Conservation (phyloP, 768 basidiomycete species). For the Psilocybe cyanescens region DNA sequence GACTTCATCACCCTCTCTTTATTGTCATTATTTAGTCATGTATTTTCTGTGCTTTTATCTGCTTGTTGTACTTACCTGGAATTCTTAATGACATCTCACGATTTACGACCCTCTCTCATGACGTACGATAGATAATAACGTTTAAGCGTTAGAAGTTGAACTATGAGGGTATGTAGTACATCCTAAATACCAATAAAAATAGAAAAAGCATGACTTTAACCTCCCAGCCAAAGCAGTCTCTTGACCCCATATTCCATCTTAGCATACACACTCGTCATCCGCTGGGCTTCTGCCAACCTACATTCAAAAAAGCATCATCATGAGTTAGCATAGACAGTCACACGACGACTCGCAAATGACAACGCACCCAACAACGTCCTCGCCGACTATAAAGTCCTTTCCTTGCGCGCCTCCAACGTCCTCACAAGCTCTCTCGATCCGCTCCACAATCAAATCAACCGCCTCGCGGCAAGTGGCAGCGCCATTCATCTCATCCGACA, state of each 20-base stretch:
- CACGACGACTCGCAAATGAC: slow-evolving; percentile 5
- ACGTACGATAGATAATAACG: too few relatives aligned
- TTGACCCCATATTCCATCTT: slow-evolving; percentile 96
- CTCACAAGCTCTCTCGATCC: slow-evolving; percentile 68
- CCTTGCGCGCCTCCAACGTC: slow-evolving; percentile 55
- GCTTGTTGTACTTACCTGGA: too few relatives aligned
- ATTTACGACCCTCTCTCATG: too few relatives aligned
- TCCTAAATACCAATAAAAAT: neutral
- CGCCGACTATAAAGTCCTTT: slow-evolving; percentile 56
- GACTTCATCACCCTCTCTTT: too few relatives aligned
- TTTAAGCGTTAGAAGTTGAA: too few relatives aligned
- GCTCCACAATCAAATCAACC: slow-evolving; percentile 73
- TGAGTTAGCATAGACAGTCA: slow-evolving; percentile 10
- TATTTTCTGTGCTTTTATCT: too few relatives aligned
- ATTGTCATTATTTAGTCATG: too few relatives aligned
- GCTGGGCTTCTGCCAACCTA: slow-evolving; percentile 82
- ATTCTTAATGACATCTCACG: too few relatives aligned
- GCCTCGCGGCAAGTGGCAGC: slow-evolving; percentile 78
- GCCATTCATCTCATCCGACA: slow-evolving; percentile 61
- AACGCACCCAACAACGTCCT: slow-evolving; percentile 81
- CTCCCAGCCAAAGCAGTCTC: slow-evolving; percentile 85
- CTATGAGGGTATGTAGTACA: neutral
- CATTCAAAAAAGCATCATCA: slow-evolving; percentile 1
- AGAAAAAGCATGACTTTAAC: slow-evolving; percentile 33
- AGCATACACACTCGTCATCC: slow-evolving; percentile 83